Conservation (phyloP, 164 flowering plant genomes). For the Annona squamosa region DNA sequence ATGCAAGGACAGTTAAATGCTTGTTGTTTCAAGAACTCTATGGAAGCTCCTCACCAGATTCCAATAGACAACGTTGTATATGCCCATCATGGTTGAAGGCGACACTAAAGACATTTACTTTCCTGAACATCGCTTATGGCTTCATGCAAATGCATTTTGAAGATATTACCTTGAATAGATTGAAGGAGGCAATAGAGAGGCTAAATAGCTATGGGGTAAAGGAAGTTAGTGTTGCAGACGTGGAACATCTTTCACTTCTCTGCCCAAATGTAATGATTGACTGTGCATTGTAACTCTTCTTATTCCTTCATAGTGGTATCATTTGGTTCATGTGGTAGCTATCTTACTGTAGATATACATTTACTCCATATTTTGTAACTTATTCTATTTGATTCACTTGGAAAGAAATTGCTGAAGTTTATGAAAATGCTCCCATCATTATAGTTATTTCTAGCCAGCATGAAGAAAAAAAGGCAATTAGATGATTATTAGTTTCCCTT, state of each 20-base stretch:
- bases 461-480: no score
- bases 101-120: slow-evolving; percentile 49
- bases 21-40: slow-evolving; percentile 11
- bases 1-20: slow-evolving; percentile 8
- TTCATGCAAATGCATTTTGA: slow-evolving; percentile 31
- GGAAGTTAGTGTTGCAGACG: slow-evolving; percentile 35
- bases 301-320: no score
- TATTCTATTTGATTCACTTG: no score
- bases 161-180: slow-evolving; percentile 22
- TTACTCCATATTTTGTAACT: no score
- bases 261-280: slow-evolving; percentile 63
- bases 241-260: slow-evolving; percentile 49
- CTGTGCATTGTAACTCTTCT: no score
- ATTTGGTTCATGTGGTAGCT: no score
- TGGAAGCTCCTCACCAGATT: slow-evolving; percentile 14
- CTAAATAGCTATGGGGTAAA: slow-evolving; percentile 33
- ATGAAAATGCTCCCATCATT: no score
- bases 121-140: slow-evolving; percentile 54
- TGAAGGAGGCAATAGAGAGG: slow-evolving; percentile 38
- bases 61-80: slow-evolving; percentile 31
- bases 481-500: no score
- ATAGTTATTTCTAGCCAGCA: no score
- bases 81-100: slow-evolving; percentile 79
- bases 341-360: no score
- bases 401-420: no score